Evolutionary conservation across 495 filamentous ascomycete species (phyloP).

Genomic region (Neurospora hispaniola): DNA sequence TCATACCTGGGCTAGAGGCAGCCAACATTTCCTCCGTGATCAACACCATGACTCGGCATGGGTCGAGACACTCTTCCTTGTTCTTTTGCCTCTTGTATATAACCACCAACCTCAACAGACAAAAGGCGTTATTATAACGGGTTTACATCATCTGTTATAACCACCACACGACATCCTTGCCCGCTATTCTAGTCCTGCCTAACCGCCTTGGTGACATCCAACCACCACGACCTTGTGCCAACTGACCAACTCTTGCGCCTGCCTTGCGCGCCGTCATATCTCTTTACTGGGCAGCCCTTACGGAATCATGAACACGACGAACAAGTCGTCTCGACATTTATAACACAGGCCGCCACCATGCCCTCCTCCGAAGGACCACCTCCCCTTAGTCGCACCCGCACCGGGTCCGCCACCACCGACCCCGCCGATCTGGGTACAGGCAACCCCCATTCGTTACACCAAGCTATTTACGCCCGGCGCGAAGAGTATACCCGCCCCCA

Average conservation of each 20-base stretch:
- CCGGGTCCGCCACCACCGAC: conserved; percentile 22
- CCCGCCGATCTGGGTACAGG: conserved; percentile 25
- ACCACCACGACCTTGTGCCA: not conserved
- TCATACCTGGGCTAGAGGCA: not conserved
- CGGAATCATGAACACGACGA: not conserved
- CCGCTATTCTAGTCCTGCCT: not conserved
- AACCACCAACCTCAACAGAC: not conserved
- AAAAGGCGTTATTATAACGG: not conserved
- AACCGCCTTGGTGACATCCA: not conserved
- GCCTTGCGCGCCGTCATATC: not conserved
- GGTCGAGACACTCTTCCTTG: not conserved
- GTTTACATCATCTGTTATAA: not conserved
- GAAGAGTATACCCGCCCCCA: conserved; percentile 64
- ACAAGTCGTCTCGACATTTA: not conserved
- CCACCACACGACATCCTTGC: not conserved
- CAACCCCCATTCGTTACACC: conserved; percentile 35
- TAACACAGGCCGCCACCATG: conserved; percentile 11
- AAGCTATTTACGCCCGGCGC: conserved; percentile 55
- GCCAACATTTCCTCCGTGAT: not conserved
- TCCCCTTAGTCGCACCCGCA: not conserved
- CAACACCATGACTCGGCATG: not conserved
- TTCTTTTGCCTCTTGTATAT: not conserved
- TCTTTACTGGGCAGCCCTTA: not conserved
- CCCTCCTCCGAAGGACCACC: conserved; percentile 16
- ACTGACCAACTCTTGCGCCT: not conserved